Evolutionary conservation across 176 grass and related monocot genomes (phyloP), one percentile per base, ranked within the genome.

Genomic region (Cenchrus fungigraminus): DNA sequence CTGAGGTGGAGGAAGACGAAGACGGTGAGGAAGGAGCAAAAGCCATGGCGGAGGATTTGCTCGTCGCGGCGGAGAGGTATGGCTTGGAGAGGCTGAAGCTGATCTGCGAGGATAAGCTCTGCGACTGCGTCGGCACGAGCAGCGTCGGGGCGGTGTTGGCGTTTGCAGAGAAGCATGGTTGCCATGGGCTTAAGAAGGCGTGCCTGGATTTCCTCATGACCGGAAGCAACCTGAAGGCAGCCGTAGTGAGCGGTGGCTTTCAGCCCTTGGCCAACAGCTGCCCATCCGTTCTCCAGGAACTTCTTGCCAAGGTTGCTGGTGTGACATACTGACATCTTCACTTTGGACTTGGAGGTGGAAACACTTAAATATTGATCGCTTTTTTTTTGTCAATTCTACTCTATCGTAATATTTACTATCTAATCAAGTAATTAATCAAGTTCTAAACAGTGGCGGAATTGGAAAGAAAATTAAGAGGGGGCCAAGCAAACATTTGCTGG

Each of bases 61-160:
- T 92, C 44, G 83, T 67, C 6, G 86, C 82, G 2, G 90, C 85
- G 4, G 86, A 85, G 44, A 32, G 60, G 40, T 92, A 86, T 31
- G 40, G 32, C 4, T 1, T 92, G 49, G 78, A 86, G 44, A 87
- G 85, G 80, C 42, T 87, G 4, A 92, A 92, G 25, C 25, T 25
- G 25, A 25, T 25, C 25, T 25, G 25, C 25, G 25, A 25, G 25
- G 25, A 25, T 25, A 88, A 75, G 20, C 22, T 88, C 15, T 56
- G 66, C 22, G 6, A 60, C 0, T 13, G 31, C 68, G 31, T 91
- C 1, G 62, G 60, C 20, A 60, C 73, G 4, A 68, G 63, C 56
- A 87, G 34, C 4, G 89, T 84, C 69, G 89, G 72, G 5, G 63
- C 79, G 7, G 68, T 37, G 6, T 67, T 91, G 54, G 71, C 65